Evolutionary conservation across 805 yeast genomes (phyloP), one percentile per base, ranked within the genome.

Genomic region (Spathaspora passalidarum): DNA sequence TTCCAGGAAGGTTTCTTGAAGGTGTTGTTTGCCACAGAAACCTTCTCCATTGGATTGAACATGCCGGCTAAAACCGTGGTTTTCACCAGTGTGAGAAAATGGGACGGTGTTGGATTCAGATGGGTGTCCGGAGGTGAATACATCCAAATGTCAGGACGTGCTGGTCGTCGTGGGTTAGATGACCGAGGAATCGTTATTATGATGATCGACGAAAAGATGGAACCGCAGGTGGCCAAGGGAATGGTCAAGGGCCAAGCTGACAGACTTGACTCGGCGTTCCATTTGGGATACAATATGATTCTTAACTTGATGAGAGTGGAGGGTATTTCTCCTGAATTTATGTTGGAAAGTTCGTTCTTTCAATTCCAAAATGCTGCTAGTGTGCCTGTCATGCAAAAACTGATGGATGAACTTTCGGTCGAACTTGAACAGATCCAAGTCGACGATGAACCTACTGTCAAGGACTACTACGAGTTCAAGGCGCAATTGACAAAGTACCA

Each of bases 51-150:
- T 70, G 99, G 99, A 43, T 80, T 94, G 44, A 94, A 94, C 69
- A 94, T 94, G 99, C 99, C 99, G 57, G 98, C 99, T 9, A 94
- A 94, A 59, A 94, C 99, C 0, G 99, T 94, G 38, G 99, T 94
- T 2, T 94, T 94, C 66, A 94, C 99, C 0, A 88, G 92, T 26
- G 99, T 94, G 17, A 82, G 99, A 62, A 94, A 94, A 65, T 94
- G 97, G 96, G 99, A 94, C 70, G 99, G 99, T 57, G 82, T 81
- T 51, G 96, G 92, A 16, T 90, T 92, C 76, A 83, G 99, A 69
- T 94, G 99, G 99, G 97, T 94, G 25, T 88, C 96, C 46, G 99
- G 99, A 49, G 99, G 99, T 73, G 99, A 94, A 70, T 94, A 94
- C 68, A 94, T 94, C 61, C 99, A 94, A 72, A 94, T 94, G 99